These are phyloP conservation scores for Combretum micranthum DNA, from an alignment of 345 rosid genomes.

Conservation along the genomic window DNA sequence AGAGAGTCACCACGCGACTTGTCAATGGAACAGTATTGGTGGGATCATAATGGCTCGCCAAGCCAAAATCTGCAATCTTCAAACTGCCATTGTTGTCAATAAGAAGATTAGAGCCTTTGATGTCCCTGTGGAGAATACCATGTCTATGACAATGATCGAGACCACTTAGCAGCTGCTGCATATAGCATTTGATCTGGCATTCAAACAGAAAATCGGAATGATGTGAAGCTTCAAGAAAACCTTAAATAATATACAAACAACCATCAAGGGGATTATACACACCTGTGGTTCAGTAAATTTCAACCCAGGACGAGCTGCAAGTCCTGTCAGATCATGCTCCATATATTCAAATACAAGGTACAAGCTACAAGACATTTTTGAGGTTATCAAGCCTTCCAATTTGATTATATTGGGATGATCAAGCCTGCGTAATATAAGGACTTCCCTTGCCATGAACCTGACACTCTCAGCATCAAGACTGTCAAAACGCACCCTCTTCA, in stretches of 20 bases:
- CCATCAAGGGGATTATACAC: conserved; percentile 3
- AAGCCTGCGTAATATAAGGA: conserved; percentile 67
- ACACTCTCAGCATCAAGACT: conserved; percentile 73
- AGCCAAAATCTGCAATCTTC: conserved; percentile 96
- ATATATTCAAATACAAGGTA: conserved; percentile 94
- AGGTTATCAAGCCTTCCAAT: conserved; percentile 86
- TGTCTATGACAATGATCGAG: conserved; percentile 90
- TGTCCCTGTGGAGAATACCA: conserved; percentile 85
- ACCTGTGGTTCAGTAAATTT: conserved; percentile 94
- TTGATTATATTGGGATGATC: conserved; percentile 92
- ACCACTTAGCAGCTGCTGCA: conserved; percentile 89
- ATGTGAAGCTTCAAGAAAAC: not conserved
- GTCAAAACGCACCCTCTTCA: conserved; percentile 83
- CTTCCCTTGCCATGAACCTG: conserved; percentile 93
- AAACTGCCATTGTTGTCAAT: conserved; percentile 69
- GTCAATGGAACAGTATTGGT: conserved; percentile 49
- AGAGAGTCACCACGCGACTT: conserved; percentile 94
- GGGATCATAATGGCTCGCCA: conserved; percentile 75
- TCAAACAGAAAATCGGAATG: not conserved
- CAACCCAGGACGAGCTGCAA: conserved; percentile 71
- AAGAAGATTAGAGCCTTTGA: conserved; percentile 96
- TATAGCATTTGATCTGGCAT: conserved; percentile 83
- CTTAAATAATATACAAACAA: not conserved
- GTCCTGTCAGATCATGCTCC: conserved; percentile 98
- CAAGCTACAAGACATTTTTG: conserved; percentile 59